Evolutionary conservation across 208 protist species (phyloP).

Genomic region (Porcisia hertigi): DNA sequence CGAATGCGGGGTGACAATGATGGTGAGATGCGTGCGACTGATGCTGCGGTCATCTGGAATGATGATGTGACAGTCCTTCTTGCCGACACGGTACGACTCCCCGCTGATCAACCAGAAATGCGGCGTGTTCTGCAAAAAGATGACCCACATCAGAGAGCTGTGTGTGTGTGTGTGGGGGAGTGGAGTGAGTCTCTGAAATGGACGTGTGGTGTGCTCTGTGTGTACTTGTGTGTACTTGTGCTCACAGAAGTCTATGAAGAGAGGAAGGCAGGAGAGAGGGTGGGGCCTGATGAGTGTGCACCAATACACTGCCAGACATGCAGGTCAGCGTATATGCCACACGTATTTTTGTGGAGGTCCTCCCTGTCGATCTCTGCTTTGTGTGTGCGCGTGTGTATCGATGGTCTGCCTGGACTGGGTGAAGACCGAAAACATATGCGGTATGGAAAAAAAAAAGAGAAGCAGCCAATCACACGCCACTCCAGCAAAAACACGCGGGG

Average conservation of each 20-base stretch:
- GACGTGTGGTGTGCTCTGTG: background rate
- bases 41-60: conserved; percentile 78
- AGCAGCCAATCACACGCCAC: too few relatives aligned
- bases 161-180: background rate
- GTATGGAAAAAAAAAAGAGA: too few relatives aligned
- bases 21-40: conserved; percentile 73
- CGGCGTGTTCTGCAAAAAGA: conserved; percentile 58
- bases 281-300: background rate
- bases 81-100: conserved; percentile 59
- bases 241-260: background rate
- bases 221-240: too few relatives aligned
- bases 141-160: conserved; percentile 68
- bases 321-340: background rate
- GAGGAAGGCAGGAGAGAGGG: background rate
- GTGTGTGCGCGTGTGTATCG: background rate
- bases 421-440: background rate
- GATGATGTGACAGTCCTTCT: conserved; percentile 63
- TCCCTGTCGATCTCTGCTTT: background rate
- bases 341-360: background rate
- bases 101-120: conserved; percentile 69
- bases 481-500: too few relatives aligned
- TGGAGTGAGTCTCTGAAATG: background rate
- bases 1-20: conserved; percentile 32
- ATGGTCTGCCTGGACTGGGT: background rate
- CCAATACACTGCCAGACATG: background rate